These are phyloP conservation scores for Cardamine chenopodiifolia DNA, from an alignment of 345 rosid species.

Conservation along the genomic window DNA sequence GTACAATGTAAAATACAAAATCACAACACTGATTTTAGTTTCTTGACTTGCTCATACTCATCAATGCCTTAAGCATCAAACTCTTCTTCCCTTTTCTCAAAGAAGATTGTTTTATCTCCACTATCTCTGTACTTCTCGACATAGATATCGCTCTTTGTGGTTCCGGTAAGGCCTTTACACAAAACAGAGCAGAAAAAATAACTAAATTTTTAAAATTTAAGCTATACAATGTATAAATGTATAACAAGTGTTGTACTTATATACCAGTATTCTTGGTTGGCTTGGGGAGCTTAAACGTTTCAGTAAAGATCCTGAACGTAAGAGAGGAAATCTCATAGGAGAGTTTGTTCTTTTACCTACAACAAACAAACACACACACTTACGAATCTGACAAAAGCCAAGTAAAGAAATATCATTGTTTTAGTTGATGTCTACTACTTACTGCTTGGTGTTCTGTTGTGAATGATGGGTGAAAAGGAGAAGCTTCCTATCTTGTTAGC, in stretches of 20 bases:
- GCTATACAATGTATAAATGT: background rate
- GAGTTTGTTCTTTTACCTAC: constrained; percentile 59
- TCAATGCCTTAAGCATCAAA: constrained; percentile 61
- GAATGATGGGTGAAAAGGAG: constrained; percentile 43
- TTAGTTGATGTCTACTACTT: constrained; percentile 3
- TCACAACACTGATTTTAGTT: constrained; percentile 12
- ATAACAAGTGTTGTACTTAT: background rate
- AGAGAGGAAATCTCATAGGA: constrained; percentile 54
- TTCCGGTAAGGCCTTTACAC: constrained; percentile 41
- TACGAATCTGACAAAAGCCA: background rate
- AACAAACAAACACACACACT: constrained; percentile 4
- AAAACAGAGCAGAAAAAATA: background rate
- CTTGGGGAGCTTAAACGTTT: constrained; percentile 60
- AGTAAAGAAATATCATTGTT: background rate
- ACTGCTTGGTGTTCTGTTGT: constrained; percentile 47
- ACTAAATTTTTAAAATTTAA: constrained; percentile 41
- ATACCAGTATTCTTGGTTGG: constrained; percentile 48
- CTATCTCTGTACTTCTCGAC: constrained; percentile 44
- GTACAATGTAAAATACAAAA: constrained; percentile 10
- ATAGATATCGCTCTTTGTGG: constrained; percentile 54
- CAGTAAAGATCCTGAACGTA: constrained; percentile 51
- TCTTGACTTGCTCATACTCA: constrained; percentile 63
- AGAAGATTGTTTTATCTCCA: constrained; percentile 58
- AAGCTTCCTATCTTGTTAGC: constrained; percentile 43
- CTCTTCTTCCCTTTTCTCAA: constrained; percentile 38